Percentiles rank a stretch among this genome's conserved stretches.
These are phyloP conservation scores for Physcomitrellopsis africana DNA, from an alignment of 225 moss, liverwort and hornwort species.

Conservation along the genomic window DNA sequence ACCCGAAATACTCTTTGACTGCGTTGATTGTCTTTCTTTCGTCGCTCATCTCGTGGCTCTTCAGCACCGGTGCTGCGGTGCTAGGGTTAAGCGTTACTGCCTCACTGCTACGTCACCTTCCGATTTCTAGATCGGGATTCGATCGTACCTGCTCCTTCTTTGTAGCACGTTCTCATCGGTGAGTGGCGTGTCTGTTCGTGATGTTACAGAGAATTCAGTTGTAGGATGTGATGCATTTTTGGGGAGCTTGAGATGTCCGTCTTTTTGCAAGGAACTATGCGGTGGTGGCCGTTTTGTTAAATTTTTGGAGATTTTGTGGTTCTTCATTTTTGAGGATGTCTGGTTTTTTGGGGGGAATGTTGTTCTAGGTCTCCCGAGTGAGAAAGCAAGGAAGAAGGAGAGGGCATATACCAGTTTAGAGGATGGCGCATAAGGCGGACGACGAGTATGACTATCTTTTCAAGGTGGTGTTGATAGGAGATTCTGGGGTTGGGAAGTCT, in stretches of 20 bases:
- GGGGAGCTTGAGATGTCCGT: not conserved
- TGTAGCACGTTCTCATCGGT: not conserved
- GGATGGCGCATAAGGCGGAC: constrained; percentile 37
- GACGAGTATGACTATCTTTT: constrained; percentile 37
- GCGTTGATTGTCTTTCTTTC: not conserved
- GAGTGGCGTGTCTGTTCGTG: not conserved
- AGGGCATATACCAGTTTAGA: not conserved
- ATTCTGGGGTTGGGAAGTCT: constrained; percentile 32
- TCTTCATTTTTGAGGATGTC: not conserved
- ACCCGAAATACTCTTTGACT: not conserved
- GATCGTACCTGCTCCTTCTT: rapidly evolving
- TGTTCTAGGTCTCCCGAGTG: not conserved
- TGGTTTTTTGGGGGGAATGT: not conserved
- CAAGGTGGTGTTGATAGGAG: constrained; percentile 43
- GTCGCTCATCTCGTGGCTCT: not conserved
- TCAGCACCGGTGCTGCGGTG: not conserved
- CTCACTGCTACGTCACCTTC: not conserved
- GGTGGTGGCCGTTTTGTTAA: not conserved
- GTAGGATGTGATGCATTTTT: not conserved
- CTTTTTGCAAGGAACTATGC: not conserved
- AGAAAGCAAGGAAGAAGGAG: not conserved
- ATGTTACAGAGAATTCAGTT: not conserved
- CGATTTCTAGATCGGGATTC: not conserved
- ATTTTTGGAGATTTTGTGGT: not conserved
- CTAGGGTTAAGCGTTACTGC: not conserved